Evolutionary conservation across 495 filamentous ascomycete species (phyloP).

Genomic region (Collariella sp.): DNA sequence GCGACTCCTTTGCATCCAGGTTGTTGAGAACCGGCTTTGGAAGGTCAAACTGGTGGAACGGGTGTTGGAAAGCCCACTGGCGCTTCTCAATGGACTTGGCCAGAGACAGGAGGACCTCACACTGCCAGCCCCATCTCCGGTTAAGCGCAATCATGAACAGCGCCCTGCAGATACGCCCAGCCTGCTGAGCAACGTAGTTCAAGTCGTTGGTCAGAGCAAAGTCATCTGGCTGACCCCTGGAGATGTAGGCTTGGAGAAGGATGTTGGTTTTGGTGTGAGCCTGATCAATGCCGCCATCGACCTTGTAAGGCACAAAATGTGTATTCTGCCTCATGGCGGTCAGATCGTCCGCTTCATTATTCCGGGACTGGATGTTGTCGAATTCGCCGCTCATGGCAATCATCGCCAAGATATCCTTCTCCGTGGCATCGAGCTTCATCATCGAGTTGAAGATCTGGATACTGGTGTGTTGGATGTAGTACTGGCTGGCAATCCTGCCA

Average conservation of each 20-base stretch:
- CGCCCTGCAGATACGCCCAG: conserved; percentile 86
- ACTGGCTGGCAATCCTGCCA: conserved; percentile 93
- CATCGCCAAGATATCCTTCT: conserved; percentile 88
- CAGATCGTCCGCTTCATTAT: conserved; percentile 78
- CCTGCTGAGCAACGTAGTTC: conserved; percentile 91
- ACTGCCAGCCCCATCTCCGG: conserved; percentile 88
- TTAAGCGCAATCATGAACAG: conserved; percentile 97
- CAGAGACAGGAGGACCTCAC: conserved; percentile 75
- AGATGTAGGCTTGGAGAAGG: conserved; percentile 88
- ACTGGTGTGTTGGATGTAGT: conserved; percentile 85
- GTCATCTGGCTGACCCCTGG: conserved; percentile 77
- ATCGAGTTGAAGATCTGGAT: conserved; percentile 90
- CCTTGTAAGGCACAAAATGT: conserved; percentile 59
- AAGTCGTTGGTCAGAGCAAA: conserved; percentile 87
- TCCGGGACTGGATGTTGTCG: conserved; percentile 87
- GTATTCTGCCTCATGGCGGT: conserved; percentile 47
- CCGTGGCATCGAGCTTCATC: conserved; percentile 73
- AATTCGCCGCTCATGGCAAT: conserved; percentile 96
- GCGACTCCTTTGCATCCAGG: conserved; percentile 64
- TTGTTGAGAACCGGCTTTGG: conserved; percentile 74
- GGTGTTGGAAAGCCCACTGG: conserved; percentile 90
- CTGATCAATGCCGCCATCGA: conserved; percentile 65
- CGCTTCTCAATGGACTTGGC: conserved; percentile 96
- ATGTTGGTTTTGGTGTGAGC: conserved; percentile 93
- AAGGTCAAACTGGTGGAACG: conserved; percentile 89